Conservation (phyloP, 108 stramenopile genomes). For the Pseudonitzschia delicatissima region DNA sequence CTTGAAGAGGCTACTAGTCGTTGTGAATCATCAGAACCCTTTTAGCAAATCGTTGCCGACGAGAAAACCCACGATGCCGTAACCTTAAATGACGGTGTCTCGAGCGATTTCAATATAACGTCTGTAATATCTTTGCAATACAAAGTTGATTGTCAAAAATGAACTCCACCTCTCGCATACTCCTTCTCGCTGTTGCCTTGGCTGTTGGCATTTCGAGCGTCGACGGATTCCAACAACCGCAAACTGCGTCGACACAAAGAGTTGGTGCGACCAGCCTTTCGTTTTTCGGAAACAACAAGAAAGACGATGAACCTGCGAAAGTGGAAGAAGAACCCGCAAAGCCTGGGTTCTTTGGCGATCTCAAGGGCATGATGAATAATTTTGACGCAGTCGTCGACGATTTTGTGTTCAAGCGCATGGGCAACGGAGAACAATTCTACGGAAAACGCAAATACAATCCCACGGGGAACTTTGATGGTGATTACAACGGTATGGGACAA, state of each 20-base stretch:
- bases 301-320: neutral
- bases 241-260: neutral
- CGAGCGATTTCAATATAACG: no score
- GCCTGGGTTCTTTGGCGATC: conserved; percentile 7
- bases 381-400: conserved; percentile 79
- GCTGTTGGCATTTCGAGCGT: neutral
- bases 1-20: no score
- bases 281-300: conserved; percentile 2
- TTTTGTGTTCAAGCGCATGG: conserved; percentile 81
- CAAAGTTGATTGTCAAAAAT: neutral
- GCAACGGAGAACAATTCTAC: conserved; percentile 44
- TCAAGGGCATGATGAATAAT: conserved; percentile 40
- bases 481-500: conserved; percentile 81
- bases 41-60: no score
- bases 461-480: conserved; percentile 53
- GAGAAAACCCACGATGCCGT: no score
- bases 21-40: no score
- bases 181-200: neutral
- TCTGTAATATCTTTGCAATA: no score
- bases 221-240: conserved; percentile 4
- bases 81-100: no score
- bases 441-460: conserved; percentile 83
- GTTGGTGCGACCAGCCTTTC: neutral
- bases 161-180: neutral
- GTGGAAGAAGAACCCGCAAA: neutral